These are phyloP conservation scores for Bimuria novae-zelandiae DNA, from an alignment of 2,329 filamentous ascomycete genomes.

Conservation along the genomic window DNA sequence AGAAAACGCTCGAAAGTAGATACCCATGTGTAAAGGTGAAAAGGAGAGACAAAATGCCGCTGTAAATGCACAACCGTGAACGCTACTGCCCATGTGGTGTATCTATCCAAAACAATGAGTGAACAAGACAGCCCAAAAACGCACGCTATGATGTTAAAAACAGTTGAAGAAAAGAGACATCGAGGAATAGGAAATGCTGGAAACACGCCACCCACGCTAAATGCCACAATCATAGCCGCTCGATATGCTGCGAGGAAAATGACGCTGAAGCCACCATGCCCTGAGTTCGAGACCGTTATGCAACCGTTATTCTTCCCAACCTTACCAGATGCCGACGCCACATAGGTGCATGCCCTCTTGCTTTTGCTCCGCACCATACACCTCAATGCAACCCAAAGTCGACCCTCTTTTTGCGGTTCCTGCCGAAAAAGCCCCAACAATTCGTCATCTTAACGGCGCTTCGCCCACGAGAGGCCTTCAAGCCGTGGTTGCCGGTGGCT, in stretches of 20 bases:
- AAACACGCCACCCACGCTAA: slow-evolving; percentile 43
- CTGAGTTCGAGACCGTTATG: slow-evolving; percentile 24
- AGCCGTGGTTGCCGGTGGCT: slow-evolving; percentile 26
- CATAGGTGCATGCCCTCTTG: slow-evolving; percentile 4
- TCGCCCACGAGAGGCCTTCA: slow-evolving; percentile 22
- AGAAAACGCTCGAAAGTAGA: slow-evolving; percentile 5
- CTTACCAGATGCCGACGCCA: slow-evolving; percentile 1
- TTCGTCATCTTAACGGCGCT: too few species aligned
- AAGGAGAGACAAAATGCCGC: slow-evolving; percentile 22
- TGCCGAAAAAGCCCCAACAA: slow-evolving; percentile 26
- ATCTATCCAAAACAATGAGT: slow-evolving; percentile 31
- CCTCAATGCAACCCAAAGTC: slow-evolving; percentile 15
- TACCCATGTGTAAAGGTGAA: slow-evolving; percentile 14
- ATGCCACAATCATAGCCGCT: slow-evolving; percentile 44
- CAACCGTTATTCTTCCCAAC: slow-evolving; percentile 12
- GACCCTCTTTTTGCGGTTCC: slow-evolving; percentile 33
- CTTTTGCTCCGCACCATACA: not conserved
- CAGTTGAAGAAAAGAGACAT: slow-evolving; percentile 20
- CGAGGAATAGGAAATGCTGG: slow-evolving; percentile 23
- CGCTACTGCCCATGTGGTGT: slow-evolving; percentile 34
- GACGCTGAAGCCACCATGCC: slow-evolving; percentile 25
- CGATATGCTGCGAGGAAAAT: slow-evolving; percentile 19
- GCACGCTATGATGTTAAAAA: slow-evolving; percentile 36
- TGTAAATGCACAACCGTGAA: slow-evolving; percentile 34
- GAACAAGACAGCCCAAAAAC: slow-evolving; percentile 16